A percentile compares a stretch with the other conserved stretches of the same genome.
Evolutionary conservation across 2,329 filamentous ascomycete species (phyloP).

Genomic region (Exophiala sideris): DNA sequence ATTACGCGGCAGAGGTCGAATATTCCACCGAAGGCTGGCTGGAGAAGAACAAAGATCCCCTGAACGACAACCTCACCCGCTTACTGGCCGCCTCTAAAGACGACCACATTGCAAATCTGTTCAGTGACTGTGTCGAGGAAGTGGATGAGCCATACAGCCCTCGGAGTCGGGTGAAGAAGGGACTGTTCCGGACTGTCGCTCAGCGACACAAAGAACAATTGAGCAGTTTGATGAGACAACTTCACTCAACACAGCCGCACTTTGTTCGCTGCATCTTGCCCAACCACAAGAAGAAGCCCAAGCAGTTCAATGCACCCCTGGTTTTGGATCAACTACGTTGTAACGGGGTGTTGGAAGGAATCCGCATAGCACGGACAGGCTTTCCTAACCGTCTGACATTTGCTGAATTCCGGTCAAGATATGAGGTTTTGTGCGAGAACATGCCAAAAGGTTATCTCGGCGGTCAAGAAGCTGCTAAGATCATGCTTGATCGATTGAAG

Average conservation of each 20-base stretch:
- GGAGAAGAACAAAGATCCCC: conserved; percentile 97
- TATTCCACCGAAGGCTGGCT: conserved; percentile 94
- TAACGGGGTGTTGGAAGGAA: conserved; percentile 98
- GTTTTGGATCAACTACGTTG: conserved; percentile 96
- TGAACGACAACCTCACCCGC: conserved; percentile 94
- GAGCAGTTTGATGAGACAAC: conserved; percentile 89
- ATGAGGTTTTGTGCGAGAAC: conserved; percentile 85
- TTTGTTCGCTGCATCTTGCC: conserved; percentile 97
- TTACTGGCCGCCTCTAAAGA: conserved; percentile 79
- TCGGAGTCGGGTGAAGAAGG: conserved; percentile 87
- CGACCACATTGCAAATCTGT: conserved; percentile 77
- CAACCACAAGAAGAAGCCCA: conserved; percentile 95
- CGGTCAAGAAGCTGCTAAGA: conserved; percentile 75
- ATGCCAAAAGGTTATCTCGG: conserved; percentile 91
- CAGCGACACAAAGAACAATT: conserved; percentile 97
- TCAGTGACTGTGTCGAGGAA: conserved; percentile 78
- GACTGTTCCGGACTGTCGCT: conserved; percentile 91
- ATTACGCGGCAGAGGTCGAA: conserved; percentile 96
- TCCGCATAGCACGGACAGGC: conserved; percentile 91
- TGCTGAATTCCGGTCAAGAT: conserved; percentile 88
- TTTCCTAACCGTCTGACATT: conserved; percentile 94
- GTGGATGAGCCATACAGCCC: conserved; percentile 69
- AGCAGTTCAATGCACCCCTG: conserved; percentile 85
- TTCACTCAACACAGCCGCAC: conserved; percentile 95
- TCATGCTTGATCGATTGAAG: conserved; percentile 85